Evolutionary conservation across 768 basidiomycete genomes (phyloP), one percentile per base, ranked within the genome.

Genomic region (Candolleomyces efflorescens): DNA sequence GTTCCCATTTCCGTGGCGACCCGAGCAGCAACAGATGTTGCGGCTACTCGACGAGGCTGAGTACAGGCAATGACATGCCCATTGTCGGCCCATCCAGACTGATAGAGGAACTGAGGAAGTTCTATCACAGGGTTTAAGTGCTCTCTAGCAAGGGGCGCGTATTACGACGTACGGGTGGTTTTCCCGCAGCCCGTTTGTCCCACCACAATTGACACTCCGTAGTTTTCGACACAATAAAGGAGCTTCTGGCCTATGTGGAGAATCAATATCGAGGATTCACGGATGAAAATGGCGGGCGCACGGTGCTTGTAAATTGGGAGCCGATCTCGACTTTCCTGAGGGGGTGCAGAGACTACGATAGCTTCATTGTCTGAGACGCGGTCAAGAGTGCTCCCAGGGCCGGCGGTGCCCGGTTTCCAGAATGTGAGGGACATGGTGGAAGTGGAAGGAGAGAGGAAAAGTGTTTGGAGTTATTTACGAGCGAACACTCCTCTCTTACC

Each of bases 101-200:
- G 94, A 58, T 89, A 78, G 15, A 98, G 82, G 72, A 92, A 99
- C 72, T 98, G 97, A 1, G 97, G 96, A 46, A 99, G 80, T 71
- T 99, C 94, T 98, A 32, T 32, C 54, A 65, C 41, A 57, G 67
- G 60, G 55, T 65, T 60, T 60, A 60, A 56, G 62, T 54, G 55
- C 41, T 26, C 46, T 27, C 57, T 45, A 63, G 37, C 45, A 41
- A 9, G 32, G 39, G 23, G 53, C 26, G 12, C 43, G 58, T 26
- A 24, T 45, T 11, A 4, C 22, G 27, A 78, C 90, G 69, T 62
- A 96, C 94, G 96, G 62, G 96, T 99, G 6, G 94, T 96, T 75
- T 99, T 98, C 47, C 97, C 97, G 58, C 92, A 97, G 2, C 97
- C 97, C 0, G 97, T 98, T 66, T 98, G 91, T 9, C 91, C 96